Evolutionary conservation across 352 stramenopile species (phyloP), one percentile per base, ranked within the genome.

Genomic region (Pilasporangium apinafurcum): DNA sequence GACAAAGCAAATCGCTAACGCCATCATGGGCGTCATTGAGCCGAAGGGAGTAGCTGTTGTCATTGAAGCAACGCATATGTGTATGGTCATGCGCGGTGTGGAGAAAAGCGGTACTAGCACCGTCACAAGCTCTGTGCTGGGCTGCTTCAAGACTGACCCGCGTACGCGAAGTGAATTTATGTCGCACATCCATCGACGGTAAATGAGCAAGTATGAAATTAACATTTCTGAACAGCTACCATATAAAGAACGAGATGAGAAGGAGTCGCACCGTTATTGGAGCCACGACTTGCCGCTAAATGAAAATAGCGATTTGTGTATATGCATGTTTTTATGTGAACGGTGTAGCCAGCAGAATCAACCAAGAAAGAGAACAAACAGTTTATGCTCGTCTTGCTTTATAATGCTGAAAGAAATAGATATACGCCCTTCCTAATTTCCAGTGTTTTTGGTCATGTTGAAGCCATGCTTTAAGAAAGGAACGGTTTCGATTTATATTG

Each of bases 41-140:
- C 95, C 96, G 33, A 79, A 98, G 42, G 97, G 96, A 26, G 96
- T 99, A 14, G 96, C 83, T 4, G 97, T 99, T n/a, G 94, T 99
- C 44, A 92, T 99, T 41, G 96, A 99, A 65, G 92, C 93, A 28
- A 96, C 81, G 27, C 97, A 99, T 76, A 99, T 99, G 88, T 99
- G 97, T 72, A 99, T 99, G 96, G 85, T 97, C 28, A 99, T 99
- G 95, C 84, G 97, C 25, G 97, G 97, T 34, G 97, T 99, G 4
- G 90, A 99, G 63, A 99, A 99, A 64, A 93, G 92, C 24, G 92
- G 92, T 6, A 84, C 95, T 9, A 96, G 74, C 20, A 99, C 97
- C 0, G 83, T 98, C 37, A 99, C 97, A 4, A 98, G 87, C 63
- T 97, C 87, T 38, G 88, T 99, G 20, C 73, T 98, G 16, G 97